Conservation (phyloP, 2,329 filamentous ascomycete genomes). For the Neonectria neomacrospora region DNA sequence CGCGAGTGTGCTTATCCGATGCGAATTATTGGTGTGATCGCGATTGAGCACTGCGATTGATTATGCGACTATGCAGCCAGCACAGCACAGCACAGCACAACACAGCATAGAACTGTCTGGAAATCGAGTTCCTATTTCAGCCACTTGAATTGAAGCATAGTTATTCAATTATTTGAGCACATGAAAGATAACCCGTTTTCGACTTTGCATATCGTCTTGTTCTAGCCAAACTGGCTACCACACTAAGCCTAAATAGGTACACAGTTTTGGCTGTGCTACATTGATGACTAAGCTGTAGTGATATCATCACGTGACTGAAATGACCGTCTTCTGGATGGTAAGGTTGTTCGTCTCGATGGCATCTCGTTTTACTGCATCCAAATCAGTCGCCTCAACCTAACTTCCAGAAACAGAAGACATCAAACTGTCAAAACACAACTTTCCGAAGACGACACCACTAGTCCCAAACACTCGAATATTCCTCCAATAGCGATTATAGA, state of each 20-base stretch:
- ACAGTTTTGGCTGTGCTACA: neutral
- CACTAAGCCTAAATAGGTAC: neutral
- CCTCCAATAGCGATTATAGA: neutral
- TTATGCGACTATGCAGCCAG: neutral
- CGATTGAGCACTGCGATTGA: too few relatives aligned
- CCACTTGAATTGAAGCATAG: too few relatives aligned
- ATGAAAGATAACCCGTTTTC: too few relatives aligned
- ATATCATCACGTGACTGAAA: neutral
- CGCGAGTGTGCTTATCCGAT: slow-evolving; percentile 14
- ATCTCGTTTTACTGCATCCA: neutral
- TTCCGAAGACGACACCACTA: neutral
- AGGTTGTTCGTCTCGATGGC: neutral
- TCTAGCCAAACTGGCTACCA: neutral
- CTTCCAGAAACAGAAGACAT: neutral
- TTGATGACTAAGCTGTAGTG: neutral
- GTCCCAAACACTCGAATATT: neutral
- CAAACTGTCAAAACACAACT: too few relatives aligned
- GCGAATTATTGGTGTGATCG: neutral
- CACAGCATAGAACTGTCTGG: too few relatives aligned
- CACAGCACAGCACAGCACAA: neutral
- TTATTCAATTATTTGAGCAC: too few relatives aligned
- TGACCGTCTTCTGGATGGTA: neutral
- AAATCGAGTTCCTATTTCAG: too few relatives aligned
- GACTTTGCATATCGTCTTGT: neutral
- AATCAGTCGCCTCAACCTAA: neutral